These are phyloP conservation scores for Phylloporus rhodoxanthus DNA, from an alignment of 768 basidiomycete species.

Conservation along the genomic window DNA sequence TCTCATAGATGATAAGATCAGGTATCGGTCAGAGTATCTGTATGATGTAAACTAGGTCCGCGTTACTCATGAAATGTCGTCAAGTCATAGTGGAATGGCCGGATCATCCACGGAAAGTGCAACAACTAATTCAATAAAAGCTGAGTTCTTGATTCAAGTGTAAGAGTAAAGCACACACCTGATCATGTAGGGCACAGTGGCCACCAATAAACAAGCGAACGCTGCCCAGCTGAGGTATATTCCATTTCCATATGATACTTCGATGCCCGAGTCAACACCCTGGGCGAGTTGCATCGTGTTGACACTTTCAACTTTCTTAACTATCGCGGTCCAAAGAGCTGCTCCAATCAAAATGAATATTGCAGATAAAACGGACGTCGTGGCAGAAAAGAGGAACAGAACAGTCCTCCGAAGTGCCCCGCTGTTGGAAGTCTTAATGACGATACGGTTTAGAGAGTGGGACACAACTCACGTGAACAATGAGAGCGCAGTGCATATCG, in stretches of 20 bases:
- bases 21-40: slow-evolving; percentile 4
- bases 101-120: slow-evolving; percentile 67
- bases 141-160: not conserved
- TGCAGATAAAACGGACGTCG: slow-evolving; percentile 54
- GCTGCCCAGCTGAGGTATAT: slow-evolving; percentile 70
- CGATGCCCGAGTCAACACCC: slow-evolving; percentile 51
- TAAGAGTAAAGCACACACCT: slow-evolving; percentile 43
- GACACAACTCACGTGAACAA: slow-evolving; percentile 52
- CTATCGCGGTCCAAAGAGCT: slow-evolving; percentile 71
- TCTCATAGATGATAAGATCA: slow-evolving; percentile 6
- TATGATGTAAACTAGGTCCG: slow-evolving; percentile 3
- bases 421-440: slow-evolving; percentile 33
- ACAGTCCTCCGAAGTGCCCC: slow-evolving; percentile 60
- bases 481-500: slow-evolving; percentile 59
- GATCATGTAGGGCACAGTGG: slow-evolving; percentile 70
- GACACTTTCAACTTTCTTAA: slow-evolving; percentile 56
- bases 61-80: slow-evolving; percentile 13
- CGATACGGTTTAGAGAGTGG: not conserved
- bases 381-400: slow-evolving; percentile 63
- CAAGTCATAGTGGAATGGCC: slow-evolving; percentile 21
- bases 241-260: slow-evolving; percentile 55
- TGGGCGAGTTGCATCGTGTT: slow-evolving; percentile 45
- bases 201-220: slow-evolving; percentile 59
- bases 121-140: slow-evolving; percentile 47
- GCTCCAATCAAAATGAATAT: slow-evolving; percentile 63